Base-by-base conservation (phyloP, 2,329 filamentous ascomycete species). In the Paramyrothecium roridum region DNA sequence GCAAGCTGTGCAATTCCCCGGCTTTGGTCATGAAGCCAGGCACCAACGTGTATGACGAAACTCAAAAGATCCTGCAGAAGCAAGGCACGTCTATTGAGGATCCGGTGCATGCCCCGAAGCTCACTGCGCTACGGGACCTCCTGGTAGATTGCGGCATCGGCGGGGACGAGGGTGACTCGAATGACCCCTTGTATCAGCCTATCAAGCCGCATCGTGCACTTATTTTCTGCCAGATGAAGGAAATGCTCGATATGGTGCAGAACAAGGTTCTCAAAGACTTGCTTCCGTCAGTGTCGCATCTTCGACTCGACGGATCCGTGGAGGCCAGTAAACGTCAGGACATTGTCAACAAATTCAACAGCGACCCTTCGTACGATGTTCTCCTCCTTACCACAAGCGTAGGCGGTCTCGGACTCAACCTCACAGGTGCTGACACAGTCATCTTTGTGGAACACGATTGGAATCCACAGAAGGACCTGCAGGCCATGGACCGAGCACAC, bases 361-460 rank as follows among this genome's bases (percentile, higher is more conserved):
- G 90, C 56, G 95, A 99, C 69, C 95, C 95, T 1, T 96, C 91
- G 23, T 98, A 98, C 69, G 95, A 99, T 67, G 92, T 95, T 46
- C 78, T 99, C 49, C 84, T 99, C 8, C 79, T 99, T 59, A 99
- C 96, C 0, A 99, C 95, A 1, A 96, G 89, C 65, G 95, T 99
- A 48, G 95, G 95, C 70, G 95, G 95, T 59, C 80, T 99, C 2
- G 95, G 95, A 26, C 83, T 99, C 55, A 99, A 99, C 72, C 77
- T 99, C 61, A 99, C 95, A 0, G 95, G 95, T 62, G 95, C 95
- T 3, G 95, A 99, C 73, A 99, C 95, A 0, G 95, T 99, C 71
- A 99, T 99, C 64, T 99, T 99, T 67, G 96, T 99, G 30, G 95
- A 99, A 74, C 96, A 99, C 73, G 95, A 99, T 73, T 99, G 95